Conservation (phyloP, 768 basidiomycete species). For the Zangia roseola region DNA sequence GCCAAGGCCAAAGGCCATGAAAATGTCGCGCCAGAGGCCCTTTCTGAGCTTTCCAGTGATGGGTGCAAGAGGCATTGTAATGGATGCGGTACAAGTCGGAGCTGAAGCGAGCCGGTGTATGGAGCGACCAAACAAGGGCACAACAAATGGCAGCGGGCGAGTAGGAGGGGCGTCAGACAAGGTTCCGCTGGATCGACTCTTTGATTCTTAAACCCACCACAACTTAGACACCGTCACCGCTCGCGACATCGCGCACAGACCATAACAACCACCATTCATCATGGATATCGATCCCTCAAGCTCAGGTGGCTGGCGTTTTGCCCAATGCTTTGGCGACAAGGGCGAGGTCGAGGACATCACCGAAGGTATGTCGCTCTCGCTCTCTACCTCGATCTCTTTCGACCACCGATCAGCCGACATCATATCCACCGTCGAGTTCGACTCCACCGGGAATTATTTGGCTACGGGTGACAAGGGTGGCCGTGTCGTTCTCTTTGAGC, state of each 20-base stretch:
- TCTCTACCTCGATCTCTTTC: constrained; percentile 15
- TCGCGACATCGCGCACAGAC: constrained; percentile 12
- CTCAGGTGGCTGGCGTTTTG: constrained; percentile 95
- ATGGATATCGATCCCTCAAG: constrained; percentile 86
- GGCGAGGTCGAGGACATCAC: constrained; percentile 99
- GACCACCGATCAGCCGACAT: constrained; percentile 80
- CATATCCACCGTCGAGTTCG: constrained; percentile 99
- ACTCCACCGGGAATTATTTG: constrained; percentile 98
- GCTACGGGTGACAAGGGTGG: constrained; percentile 99
- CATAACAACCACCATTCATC: constrained; percentile 17
- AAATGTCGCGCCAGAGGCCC: constrained; percentile 83
- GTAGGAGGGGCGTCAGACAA: constrained; percentile 19
- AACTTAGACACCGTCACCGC: constrained; percentile 9
- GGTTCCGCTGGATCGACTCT: constrained; percentile 18
- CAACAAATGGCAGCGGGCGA: constrained; percentile 27
- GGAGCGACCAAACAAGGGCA: constrained; percentile 30
- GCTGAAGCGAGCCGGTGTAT: constrained; percentile 1
- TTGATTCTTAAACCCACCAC: constrained; percentile 9
- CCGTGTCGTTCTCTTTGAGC: constrained; percentile 96
- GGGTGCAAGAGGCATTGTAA: constrained; percentile 79
- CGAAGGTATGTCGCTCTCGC: constrained; percentile 64
- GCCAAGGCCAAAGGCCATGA: constrained; percentile 77
- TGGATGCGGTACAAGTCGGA: constrained; percentile 32
- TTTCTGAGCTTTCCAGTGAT: constrained; percentile 95
- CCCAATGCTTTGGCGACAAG: constrained; percentile 99